phyloP scores from a whole-genome alignment of 2,329 filamentous ascomycete genomes.

The Colletotrichum tamarilloi region DNA sequence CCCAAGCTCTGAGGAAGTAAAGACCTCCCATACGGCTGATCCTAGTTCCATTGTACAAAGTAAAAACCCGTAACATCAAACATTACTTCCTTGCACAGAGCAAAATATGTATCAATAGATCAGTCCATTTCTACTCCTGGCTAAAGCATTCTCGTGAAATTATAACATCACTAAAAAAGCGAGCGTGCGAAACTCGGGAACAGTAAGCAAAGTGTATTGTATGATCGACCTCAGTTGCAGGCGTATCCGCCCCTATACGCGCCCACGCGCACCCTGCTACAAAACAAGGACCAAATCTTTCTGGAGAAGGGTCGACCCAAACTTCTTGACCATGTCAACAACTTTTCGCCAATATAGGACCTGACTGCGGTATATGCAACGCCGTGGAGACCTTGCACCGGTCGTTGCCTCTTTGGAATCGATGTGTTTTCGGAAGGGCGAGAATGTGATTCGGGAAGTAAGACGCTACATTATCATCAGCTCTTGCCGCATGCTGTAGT shows the following conservation, averaged over 20 bases:
- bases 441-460: constrained; percentile 39
- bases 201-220: constrained; percentile 62
- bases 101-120: not conserved
- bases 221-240: constrained; percentile 66
- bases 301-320: constrained; percentile 60
- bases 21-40: not conserved
- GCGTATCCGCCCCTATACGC: constrained; percentile 60
- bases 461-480: constrained; percentile 13
- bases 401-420: constrained; percentile 58
- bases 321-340: constrained; percentile 65
- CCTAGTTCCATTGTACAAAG: not conserved
- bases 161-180: constrained; percentile 4
- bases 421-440: constrained; percentile 50
- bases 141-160: constrained; percentile 8
- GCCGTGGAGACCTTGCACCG: constrained; percentile 55
- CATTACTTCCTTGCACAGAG: not conserved
- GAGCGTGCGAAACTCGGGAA: constrained; percentile 11
- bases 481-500: not conserved
- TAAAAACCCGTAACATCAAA: not conserved
- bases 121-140: constrained; percentile 38
- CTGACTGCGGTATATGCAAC: constrained; percentile 60
- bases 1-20: constrained; percentile 32
- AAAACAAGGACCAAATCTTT: constrained; percentile 62
- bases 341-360: constrained; percentile 69
- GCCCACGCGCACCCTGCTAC: constrained; percentile 60